Conservation (phyloP, 2,329 filamentous ascomycete species). For the Albifimbria verrucaria region DNA sequence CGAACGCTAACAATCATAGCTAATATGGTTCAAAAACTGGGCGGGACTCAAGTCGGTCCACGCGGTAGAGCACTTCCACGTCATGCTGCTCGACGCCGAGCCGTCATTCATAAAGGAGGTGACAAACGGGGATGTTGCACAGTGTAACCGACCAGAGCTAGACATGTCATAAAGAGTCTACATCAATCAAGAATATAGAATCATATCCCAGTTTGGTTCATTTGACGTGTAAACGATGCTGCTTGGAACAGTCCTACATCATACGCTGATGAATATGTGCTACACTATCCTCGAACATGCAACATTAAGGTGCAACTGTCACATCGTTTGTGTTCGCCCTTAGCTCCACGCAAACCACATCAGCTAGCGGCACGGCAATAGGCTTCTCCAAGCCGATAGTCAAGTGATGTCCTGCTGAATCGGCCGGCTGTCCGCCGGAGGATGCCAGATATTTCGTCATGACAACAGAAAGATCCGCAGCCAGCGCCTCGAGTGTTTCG, state of each 20-base stretch:
- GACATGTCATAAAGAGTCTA: too few relatives aligned
- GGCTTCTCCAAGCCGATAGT: constrained; percentile 68
- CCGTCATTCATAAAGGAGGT: constrained; percentile 64
- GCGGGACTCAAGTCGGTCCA: constrained; percentile 77
- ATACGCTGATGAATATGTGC: background rate
- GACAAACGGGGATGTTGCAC: constrained; percentile 70
- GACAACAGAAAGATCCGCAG: constrained; percentile 41
- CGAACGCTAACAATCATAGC: constrained; percentile 15
- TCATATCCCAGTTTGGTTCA: too few relatives aligned
- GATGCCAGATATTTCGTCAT: constrained; percentile 42
- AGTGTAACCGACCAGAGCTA: constrained; percentile 37
- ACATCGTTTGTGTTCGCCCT: constrained; percentile 24
- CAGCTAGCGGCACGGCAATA: constrained; percentile 68
- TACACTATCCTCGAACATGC: background rate
- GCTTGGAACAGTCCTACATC: too few relatives aligned
- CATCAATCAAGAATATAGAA: too few relatives aligned
- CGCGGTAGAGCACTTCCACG: constrained; percentile 89
- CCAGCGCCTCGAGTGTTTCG: constrained; percentile 62
- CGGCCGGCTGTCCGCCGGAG: background rate
- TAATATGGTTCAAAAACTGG: constrained; percentile 70
- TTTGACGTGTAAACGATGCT: too few relatives aligned
- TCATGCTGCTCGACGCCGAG: constrained; percentile 82
- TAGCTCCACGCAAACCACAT: constrained; percentile 64
- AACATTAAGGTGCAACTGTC: constrained; percentile 1
- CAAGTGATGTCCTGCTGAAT: constrained; percentile 43